Conservation (phyloP, 495 filamentous ascomycete genomes). For the Coniosporium apollinis region DNA sequence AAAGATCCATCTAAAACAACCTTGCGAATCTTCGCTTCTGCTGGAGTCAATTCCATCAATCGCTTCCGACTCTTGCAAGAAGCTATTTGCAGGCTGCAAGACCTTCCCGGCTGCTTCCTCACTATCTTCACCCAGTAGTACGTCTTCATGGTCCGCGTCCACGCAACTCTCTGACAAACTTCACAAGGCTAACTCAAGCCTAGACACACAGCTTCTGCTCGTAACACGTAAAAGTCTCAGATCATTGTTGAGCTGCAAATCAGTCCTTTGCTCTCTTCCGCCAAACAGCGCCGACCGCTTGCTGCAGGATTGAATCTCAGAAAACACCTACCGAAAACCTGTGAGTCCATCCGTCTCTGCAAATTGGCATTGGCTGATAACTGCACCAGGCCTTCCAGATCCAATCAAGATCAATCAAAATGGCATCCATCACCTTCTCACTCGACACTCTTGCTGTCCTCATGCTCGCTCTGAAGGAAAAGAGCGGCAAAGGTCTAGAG, state of each 20-base stretch:
- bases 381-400: not conserved
- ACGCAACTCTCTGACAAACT: not conserved
- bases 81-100: not conserved
- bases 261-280: too few relatives aligned
- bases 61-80: not conserved
- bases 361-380: not conserved
- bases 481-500: not conserved
- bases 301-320: too few relatives aligned
- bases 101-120: too few relatives aligned
- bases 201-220: too few relatives aligned
- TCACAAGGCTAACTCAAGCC: not conserved
- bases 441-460: constrained; percentile 8
- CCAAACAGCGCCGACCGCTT: too few relatives aligned
- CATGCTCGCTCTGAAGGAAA: constrained; percentile 1
- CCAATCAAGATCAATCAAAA: too few relatives aligned
- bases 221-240: too few relatives aligned
- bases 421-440: not conserved
- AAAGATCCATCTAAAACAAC: not conserved
- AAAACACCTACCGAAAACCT: too few relatives aligned
- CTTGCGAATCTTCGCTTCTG: not conserved
- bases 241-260: too few relatives aligned
- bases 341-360: too few relatives aligned
- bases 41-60: not conserved
- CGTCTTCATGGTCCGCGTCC: not conserved
- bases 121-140: not conserved